Conservation (phyloP, 768 basidiomycete species). For the Pulveroboletus sp. region DNA sequence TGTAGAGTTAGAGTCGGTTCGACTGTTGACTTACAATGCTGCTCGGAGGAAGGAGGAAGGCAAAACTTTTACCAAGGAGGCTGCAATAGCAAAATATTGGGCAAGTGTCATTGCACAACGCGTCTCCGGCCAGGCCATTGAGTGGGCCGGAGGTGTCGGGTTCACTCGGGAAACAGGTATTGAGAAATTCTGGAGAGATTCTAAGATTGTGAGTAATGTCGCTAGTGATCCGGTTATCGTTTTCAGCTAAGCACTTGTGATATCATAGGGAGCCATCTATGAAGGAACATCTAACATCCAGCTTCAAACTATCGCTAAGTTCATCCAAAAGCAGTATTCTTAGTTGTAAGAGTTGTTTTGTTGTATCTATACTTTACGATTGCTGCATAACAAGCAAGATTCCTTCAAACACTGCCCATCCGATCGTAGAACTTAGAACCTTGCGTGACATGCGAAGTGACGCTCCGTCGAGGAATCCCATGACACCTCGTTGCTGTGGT, state of each 20-base stretch:
- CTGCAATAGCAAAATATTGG: slow-evolving; percentile 98
- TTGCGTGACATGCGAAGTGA: slow-evolving; percentile 83
- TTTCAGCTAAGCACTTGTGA: slow-evolving; percentile 2
- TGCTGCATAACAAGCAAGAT: slow-evolving; percentile 57
- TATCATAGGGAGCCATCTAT: slow-evolving; percentile 76
- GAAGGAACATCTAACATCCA: slow-evolving; percentile 99
- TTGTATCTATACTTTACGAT: neutral
- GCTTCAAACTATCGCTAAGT: slow-evolving; percentile 91
- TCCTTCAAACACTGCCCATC: slow-evolving; percentile 90
- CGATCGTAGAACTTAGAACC: slow-evolving; percentile 84
- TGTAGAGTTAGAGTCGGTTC: slow-evolving; percentile 84
- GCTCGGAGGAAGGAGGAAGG: slow-evolving; percentile 94
- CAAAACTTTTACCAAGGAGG: slow-evolving; percentile 81
- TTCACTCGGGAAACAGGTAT: slow-evolving; percentile 93
- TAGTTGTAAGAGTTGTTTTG: slow-evolving; percentile 24
- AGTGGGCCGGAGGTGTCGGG: slow-evolving; percentile 94
- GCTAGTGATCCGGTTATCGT: too few relatives aligned
- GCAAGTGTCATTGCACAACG: slow-evolving; percentile 85
- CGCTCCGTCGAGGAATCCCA: slow-evolving; percentile 85
- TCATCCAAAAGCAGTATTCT: slow-evolving; percentile 83
- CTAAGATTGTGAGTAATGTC: slow-evolving; percentile 75
- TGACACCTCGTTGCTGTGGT: slow-evolving; percentile 70
- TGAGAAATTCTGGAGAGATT: slow-evolving; percentile 96
- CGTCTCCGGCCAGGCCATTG: slow-evolving; percentile 87
- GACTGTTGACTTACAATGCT: slow-evolving; percentile 93